A percentile compares a stretch with the other conserved stretches of the same genome.
Evolutionary conservation across 2,329 filamentous ascomycete species (phyloP).

Genomic region (Diaporthe destruens): DNA sequence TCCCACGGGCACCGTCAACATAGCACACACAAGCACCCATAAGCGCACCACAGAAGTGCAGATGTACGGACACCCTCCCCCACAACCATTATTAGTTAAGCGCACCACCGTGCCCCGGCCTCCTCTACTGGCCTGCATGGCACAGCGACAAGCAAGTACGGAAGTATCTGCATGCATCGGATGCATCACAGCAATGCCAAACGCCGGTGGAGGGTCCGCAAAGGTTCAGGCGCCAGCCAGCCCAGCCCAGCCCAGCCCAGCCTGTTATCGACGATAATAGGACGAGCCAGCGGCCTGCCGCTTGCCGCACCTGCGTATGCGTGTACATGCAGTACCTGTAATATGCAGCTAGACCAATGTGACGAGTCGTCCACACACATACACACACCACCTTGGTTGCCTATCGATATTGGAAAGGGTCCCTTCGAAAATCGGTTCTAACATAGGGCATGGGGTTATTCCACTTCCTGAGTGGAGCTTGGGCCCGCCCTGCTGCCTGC

Average conservation of each 20-base stretch:
- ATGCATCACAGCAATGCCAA: constrained; percentile 19
- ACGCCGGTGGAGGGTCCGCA: background rate
- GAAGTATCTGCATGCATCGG: constrained; percentile 30
- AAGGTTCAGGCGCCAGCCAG: background rate
- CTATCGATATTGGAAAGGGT: background rate
- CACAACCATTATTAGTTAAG: background rate
- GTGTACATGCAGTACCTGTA: constrained; percentile 11
- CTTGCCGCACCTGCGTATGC: background rate
- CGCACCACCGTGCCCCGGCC: constrained; percentile 28
- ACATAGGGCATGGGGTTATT: background rate
- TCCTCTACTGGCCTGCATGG: constrained; percentile 17
- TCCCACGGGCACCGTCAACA: constrained; percentile 1
- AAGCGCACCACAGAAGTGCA: constrained; percentile 1
- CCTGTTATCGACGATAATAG: background rate
- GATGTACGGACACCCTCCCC: constrained; percentile 12
- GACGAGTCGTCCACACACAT: constrained; percentile 27
- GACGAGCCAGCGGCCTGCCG: constrained; percentile 12
- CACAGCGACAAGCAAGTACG: constrained; percentile 13
- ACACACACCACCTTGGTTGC: constrained; percentile 18
- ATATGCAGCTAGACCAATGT: constrained; percentile 26
- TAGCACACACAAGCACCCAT: background rate
- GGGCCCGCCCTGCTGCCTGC: constrained; percentile 18
- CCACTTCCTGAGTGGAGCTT: constrained; percentile 25
- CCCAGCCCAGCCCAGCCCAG: background rate
- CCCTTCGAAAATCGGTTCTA: background rate